phyloP scores from a whole-genome alignment of 148 eudicot species.

The Rhododendron williamsianum region DNA sequence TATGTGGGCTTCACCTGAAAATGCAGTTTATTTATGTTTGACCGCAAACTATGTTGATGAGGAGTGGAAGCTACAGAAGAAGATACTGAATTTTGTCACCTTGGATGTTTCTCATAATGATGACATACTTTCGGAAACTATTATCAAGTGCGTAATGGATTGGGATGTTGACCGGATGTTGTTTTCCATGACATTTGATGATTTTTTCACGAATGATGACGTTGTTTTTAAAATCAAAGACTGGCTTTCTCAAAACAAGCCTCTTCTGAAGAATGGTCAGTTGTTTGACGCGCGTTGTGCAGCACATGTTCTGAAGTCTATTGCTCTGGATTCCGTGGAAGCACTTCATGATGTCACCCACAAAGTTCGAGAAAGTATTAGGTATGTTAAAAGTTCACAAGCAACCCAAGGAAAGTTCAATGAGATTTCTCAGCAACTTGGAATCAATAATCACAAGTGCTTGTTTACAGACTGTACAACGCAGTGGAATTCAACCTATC shows the following conservation, averaged over 20 bases:
- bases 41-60: conserved; percentile 79
- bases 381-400: conserved; percentile 69
- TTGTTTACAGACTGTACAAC: conserved; percentile 58
- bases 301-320: conserved; percentile 53
- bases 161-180: conserved; percentile 83
- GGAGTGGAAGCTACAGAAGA: conserved; percentile 84
- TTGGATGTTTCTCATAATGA: conserved; percentile 70
- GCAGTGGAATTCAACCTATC: conserved; percentile 73
- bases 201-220: conserved; percentile 57
- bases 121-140: conserved; percentile 74
- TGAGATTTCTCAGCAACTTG: conserved; percentile 72
- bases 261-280: conserved; percentile 67
- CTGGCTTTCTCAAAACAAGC: conserved; percentile 83
- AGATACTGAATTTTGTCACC: conserved; percentile 66
- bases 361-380: conserved; percentile 75
- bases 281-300: conserved; percentile 82
- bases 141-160: conserved; percentile 77
- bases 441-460: conserved; percentile 47
- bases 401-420: conserved; percentile 63
- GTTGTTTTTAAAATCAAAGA: conserved; percentile 61
- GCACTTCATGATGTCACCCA: conserved; percentile 49
- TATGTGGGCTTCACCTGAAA: conserved; percentile 77
- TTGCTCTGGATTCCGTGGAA: conserved; percentile 71
- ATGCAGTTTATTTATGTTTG: conserved; percentile 65
- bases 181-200: conserved; percentile 87